phyloP scores from a whole-genome alignment of 306 rosid species.

The Delonix regia region DNA sequence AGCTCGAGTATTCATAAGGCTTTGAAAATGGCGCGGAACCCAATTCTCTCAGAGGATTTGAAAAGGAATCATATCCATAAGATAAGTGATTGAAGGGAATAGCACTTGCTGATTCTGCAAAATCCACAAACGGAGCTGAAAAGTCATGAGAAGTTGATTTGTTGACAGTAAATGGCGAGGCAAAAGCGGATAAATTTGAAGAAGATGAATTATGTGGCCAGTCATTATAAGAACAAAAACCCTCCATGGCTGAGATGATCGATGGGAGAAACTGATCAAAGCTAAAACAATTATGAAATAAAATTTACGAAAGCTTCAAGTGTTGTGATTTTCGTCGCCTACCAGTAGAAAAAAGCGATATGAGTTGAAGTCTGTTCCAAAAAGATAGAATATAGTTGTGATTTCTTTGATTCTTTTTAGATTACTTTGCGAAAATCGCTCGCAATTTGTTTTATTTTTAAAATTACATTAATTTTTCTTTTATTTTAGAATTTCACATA shows the following conservation, averaged over 20 bases:
- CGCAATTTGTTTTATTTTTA: neutral
- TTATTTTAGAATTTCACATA: too few species aligned
- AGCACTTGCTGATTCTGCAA: conserved; percentile 46
- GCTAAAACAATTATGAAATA: too few species aligned
- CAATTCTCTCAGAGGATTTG: conserved; percentile 38
- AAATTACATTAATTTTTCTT: too few species aligned
- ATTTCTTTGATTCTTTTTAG: too few species aligned
- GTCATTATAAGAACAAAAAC: conserved; percentile 49
- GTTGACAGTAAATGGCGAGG: conserved; percentile 76
- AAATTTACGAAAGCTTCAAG: too few species aligned
- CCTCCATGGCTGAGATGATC: conserved; percentile 45
- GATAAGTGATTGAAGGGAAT: conserved; percentile 33
- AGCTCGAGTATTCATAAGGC: conserved; percentile 30
- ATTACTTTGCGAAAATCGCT: neutral
- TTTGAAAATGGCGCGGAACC: conserved; percentile 40
- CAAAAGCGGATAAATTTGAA: conserved; percentile 74
- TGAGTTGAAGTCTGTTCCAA: too few species aligned
- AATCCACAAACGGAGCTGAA: conserved; percentile 48
- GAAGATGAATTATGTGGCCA: conserved; percentile 47
- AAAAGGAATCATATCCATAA: conserved; percentile 44
- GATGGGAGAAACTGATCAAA: conserved; percentile 36
- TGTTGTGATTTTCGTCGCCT: too few species aligned
- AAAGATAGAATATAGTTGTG: too few species aligned
- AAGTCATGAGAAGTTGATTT: conserved; percentile 39
- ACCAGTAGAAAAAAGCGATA: too few species aligned